A percentile compares a stretch with the other conserved stretches of the same genome.
These are phyloP conservation scores for Ceratocystis eucalypticola DNA, from an alignment of 2,329 filamentous ascomycete genomes.

Conservation along the genomic window DNA sequence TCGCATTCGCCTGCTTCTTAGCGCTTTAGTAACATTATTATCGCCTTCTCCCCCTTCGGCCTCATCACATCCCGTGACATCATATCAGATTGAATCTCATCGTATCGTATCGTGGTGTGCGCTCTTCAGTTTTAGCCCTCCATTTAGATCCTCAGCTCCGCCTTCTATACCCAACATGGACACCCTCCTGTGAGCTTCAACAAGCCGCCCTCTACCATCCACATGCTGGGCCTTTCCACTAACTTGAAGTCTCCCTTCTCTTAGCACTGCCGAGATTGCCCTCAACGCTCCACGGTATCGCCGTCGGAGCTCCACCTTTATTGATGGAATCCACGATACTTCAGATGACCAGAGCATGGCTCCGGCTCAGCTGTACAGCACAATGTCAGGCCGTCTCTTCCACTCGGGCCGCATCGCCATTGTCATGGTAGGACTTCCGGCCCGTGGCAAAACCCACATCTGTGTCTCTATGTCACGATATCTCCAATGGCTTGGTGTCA, in stretches of 20 bases:
- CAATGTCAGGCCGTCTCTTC: constrained; percentile 91
- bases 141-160: background rate
- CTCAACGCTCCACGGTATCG: constrained; percentile 81
- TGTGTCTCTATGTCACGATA: constrained; percentile 92
- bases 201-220: background rate
- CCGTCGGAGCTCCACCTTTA: constrained; percentile 86
- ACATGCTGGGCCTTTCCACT: background rate
- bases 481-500: constrained; percentile 91
- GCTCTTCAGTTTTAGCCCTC: background rate
- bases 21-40: too few species aligned
- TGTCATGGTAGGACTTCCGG: constrained; percentile 88
- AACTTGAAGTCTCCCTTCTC: constrained; percentile 17
- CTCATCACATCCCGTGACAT: too few species aligned
- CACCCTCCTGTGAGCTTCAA: constrained; percentile 20
- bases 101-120: background rate
- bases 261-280: constrained; percentile 77
- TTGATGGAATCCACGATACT: constrained; percentile 92
- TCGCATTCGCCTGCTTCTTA: too few species aligned
- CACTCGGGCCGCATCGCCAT: constrained; percentile 96
- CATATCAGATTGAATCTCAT: background rate
- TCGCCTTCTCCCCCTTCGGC: too few species aligned
- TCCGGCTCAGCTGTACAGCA: constrained; percentile 93
- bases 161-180: constrained; percentile 17
- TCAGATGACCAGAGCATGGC: constrained; percentile 71
- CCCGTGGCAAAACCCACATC: constrained; percentile 92